These are phyloP conservation scores for Lentinula edodes DNA, from an alignment of 768 basidiomycete genomes.

Conservation along the genomic window DNA sequence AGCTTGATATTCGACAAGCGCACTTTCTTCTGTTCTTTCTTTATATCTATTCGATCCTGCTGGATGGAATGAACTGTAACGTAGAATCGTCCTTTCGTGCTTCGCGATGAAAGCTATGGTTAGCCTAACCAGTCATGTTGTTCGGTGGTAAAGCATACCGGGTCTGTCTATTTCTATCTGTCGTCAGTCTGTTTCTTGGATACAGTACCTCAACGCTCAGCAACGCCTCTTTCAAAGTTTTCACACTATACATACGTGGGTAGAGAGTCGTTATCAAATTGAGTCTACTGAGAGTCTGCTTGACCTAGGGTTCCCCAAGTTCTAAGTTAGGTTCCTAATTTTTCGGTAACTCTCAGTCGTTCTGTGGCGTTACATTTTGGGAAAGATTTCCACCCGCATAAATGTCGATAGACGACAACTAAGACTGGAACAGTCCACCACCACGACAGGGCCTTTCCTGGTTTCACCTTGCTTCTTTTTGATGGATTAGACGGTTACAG, in stretches of 20 bases:
- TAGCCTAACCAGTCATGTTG: neutral
- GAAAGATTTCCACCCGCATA: neutral
- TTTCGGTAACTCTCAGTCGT: neutral
- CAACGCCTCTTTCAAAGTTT: neutral
- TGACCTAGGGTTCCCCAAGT: neutral
- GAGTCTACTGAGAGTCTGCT: neutral
- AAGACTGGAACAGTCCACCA: neutral
- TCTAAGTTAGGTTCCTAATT: neutral
- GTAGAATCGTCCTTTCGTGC: too few species aligned
- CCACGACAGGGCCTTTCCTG: too few species aligned
- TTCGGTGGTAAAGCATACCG: neutral
- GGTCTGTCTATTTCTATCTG: neutral
- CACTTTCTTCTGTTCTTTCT: too few species aligned
- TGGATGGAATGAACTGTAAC: too few species aligned
- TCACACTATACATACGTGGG: neutral
- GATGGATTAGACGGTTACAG: too few species aligned
- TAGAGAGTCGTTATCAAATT: neutral
- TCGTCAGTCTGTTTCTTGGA: neutral
- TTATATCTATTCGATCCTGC: too few species aligned
- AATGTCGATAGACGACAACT: neutral
- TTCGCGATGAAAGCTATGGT: too few species aligned
- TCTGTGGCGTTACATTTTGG: neutral
- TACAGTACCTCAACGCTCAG: neutral
- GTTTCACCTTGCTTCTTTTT: neutral
- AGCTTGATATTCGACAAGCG: too few species aligned